Percentiles rank a stretch among this genome's conserved stretches.
Conservation (phyloP, 2,329 filamentous ascomycete genomes). For the Alternaria postmessia region DNA sequence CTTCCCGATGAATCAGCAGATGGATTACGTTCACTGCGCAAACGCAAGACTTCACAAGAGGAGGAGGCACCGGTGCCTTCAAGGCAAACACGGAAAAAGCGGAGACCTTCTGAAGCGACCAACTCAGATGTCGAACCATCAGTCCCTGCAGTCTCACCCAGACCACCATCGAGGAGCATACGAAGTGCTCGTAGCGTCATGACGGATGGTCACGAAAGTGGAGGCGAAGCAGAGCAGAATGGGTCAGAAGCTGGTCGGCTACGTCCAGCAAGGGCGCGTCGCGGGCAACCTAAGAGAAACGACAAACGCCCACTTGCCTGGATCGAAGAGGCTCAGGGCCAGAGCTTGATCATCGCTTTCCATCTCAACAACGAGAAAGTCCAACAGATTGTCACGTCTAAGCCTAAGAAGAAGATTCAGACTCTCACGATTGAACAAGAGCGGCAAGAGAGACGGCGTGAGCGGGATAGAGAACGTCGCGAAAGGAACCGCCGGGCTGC, state of each 20-base stretch:
- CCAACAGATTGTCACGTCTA: conserved; percentile 66
- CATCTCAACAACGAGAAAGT: conserved; percentile 63
- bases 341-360: conserved; percentile 45
- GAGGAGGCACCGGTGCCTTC: conserved; percentile 63
- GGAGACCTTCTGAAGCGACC: conserved; percentile 48
- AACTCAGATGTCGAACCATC: conserved; percentile 43
- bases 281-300: conserved; percentile 41
- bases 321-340: conserved; percentile 44
- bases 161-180: conserved; percentile 35
- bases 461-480: conserved; percentile 50
- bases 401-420: conserved; percentile 60
- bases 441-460: conserved; percentile 42
- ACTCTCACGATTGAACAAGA: conserved; percentile 41
- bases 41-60: conserved; percentile 81
- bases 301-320: conserved; percentile 48
- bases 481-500: conserved; percentile 59
- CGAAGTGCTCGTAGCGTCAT: conserved; percentile 30
- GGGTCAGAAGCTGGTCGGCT: conserved; percentile 39
- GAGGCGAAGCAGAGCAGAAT: conserved; percentile 35
- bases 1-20: conserved; percentile 77
- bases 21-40: conserved; percentile 79
- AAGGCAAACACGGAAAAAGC: conserved; percentile 53
- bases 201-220: conserved; percentile 43
- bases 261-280: conserved; percentile 45
- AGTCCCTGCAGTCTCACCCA: conserved; percentile 41